phyloP scores from a whole-genome alignment of 768 basidiomycete genomes.

The Glaciozyma antarctica region DNA sequence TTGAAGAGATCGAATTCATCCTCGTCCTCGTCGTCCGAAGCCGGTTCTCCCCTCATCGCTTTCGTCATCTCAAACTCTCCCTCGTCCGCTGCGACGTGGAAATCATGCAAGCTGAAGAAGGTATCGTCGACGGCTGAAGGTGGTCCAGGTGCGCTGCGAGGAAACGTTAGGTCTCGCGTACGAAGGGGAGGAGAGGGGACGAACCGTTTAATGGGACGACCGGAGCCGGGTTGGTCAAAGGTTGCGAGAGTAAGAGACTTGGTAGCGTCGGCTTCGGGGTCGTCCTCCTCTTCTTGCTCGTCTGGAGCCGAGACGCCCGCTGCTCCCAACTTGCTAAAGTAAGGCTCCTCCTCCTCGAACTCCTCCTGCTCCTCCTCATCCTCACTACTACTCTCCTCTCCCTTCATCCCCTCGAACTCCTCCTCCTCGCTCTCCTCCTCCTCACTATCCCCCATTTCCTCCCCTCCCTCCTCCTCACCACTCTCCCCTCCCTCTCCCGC shows the following conservation, averaged over 20 bases:
- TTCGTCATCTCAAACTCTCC: conserved; percentile 51
- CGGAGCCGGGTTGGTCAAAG: conserved; percentile 13
- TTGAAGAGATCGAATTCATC: conserved; percentile 56
- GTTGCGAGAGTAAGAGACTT: conserved; percentile 20
- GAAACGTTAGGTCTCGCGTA: too few relatives aligned
- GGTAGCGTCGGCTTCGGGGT: conserved; percentile 23
- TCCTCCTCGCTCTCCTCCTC: conserved; percentile 34
- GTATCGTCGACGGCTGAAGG: conserved; percentile 57
- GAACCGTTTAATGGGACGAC: background rate
- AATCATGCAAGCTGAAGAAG: conserved; percentile 78
- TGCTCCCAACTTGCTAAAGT: background rate
- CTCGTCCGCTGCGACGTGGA: conserved; percentile 75
- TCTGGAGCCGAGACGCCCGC: background rate
- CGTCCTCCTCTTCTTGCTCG: conserved; percentile 13
- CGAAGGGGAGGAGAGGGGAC: background rate
- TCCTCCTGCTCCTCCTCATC: conserved; percentile 16
- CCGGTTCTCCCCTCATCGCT: conserved; percentile 51
- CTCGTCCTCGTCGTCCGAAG: conserved; percentile 48
- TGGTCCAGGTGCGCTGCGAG: conserved; percentile 6
- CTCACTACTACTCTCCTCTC: conserved; percentile 31
- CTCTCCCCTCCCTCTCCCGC: conserved; percentile 32
- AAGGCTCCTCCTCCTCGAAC: conserved; percentile 5
- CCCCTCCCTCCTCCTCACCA: conserved; percentile 34
- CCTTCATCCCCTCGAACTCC: conserved; percentile 34
- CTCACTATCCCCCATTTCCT: conserved; percentile 33